phyloP scores from a whole-genome alignment of 176 grass and related monocot genomes.

The Carex myosuroides region DNA sequence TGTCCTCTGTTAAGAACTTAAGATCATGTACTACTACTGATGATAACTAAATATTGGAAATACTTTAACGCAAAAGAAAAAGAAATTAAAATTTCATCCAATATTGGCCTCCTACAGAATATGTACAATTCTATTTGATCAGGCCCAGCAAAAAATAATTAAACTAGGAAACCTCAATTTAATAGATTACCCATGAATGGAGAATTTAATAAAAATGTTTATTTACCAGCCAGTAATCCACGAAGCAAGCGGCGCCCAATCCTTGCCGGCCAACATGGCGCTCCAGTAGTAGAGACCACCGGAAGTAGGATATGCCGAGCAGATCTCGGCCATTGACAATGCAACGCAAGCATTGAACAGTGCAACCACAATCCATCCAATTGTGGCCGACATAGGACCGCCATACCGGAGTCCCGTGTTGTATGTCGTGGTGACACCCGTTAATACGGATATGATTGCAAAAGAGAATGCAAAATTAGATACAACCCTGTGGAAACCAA shows the following conservation, averaged over 20 bases:
- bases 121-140: too few relatives aligned
- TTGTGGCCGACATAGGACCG: slow-evolving; percentile 44
- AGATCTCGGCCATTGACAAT: slow-evolving; percentile 75
- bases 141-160: too few relatives aligned
- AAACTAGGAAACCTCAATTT: too few relatives aligned
- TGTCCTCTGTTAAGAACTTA: too few relatives aligned
- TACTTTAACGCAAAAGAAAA: not conserved
- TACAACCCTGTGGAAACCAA: slow-evolving; percentile 12
- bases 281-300: slow-evolving; percentile 89
- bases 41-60: not conserved
- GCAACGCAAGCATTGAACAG: slow-evolving; percentile 37
- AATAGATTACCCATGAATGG: not conserved
- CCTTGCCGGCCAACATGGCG: slow-evolving; percentile 56
- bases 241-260: slow-evolving; percentile 60
- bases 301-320: slow-evolving; percentile 65
- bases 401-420: slow-evolving; percentile 58
- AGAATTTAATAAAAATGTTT: not conserved
- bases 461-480: slow-evolving; percentile 63
- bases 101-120: too few relatives aligned
- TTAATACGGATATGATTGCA: slow-evolving; percentile 44
- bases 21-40: not conserved
- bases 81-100: too few relatives aligned
- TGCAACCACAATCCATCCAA: slow-evolving; percentile 43
- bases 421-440: slow-evolving; percentile 46
- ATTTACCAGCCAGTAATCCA: slow-evolving; percentile 71